Percentiles rank a stretch among this genome's conserved stretches.
Conservation (phyloP, 1,284 basidiomycete genomes). For the Ceratorhiza oryzae-sativae region DNA sequence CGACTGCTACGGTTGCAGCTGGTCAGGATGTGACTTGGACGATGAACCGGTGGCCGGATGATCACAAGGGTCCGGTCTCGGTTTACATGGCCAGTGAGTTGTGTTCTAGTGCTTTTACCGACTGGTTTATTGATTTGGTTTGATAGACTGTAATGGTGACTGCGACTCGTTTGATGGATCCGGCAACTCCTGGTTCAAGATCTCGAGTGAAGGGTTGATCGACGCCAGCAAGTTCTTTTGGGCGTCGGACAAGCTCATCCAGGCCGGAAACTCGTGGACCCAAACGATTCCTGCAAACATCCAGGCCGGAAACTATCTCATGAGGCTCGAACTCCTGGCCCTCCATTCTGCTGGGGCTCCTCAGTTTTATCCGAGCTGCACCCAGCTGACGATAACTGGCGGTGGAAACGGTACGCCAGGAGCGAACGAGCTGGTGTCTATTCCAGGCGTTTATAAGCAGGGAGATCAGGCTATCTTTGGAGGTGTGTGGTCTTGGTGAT, state of each 20-base stretch:
- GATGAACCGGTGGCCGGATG: constrained; percentile 40
- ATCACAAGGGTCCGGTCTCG: constrained; percentile 40
- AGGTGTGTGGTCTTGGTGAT: not conserved
- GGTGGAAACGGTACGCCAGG: constrained; percentile 35
- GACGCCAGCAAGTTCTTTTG: constrained; percentile 27
- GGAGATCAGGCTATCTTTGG: constrained; percentile 30
- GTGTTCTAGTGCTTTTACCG: not conserved
- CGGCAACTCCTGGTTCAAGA: constrained; percentile 42
- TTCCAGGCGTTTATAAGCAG: constrained; percentile 39
- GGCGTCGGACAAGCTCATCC: constrained; percentile 42
- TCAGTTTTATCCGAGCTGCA: constrained; percentile 42
- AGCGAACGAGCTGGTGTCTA: constrained; percentile 35
- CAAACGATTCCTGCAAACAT: constrained; percentile 40
- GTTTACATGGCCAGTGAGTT: constrained; percentile 41
- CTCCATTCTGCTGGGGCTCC: constrained; percentile 40
- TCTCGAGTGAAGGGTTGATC: constrained; percentile 38
- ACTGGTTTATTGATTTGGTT: constrained; percentile 1
- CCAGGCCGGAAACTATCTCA: constrained; percentile 41
- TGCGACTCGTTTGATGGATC: constrained; percentile 31
- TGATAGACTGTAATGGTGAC: constrained; percentile 21
- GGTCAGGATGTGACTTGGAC: constrained; percentile 32
- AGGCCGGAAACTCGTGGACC: constrained; percentile 39
- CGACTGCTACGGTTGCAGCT: constrained; percentile 35
- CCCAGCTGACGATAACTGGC: constrained; percentile 39
- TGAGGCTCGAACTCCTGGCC: constrained; percentile 39